A percentile compares a stretch with the other conserved stretches of the same genome.
Conservation (phyloP, 768 basidiomycete genomes). For the Pulveroboletus sp. region DNA sequence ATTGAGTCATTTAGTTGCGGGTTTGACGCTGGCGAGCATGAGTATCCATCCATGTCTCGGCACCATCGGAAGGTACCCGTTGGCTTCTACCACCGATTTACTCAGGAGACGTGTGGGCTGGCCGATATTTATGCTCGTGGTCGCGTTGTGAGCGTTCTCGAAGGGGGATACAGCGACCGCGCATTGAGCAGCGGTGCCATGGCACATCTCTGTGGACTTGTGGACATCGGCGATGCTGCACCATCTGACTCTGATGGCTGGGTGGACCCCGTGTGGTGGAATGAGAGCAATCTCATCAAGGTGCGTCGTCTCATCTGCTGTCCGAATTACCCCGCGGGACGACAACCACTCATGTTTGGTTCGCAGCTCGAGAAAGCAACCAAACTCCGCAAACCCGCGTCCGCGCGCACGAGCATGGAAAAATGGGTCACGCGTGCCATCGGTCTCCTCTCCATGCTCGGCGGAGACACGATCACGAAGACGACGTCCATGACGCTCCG, state of each 20-base stretch:
- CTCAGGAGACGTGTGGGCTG: constrained; percentile 62
- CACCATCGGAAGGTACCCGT: constrained; percentile 87
- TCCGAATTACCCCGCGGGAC: neutral
- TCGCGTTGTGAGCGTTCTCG: constrained; percentile 80
- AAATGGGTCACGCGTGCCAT: constrained; percentile 59
- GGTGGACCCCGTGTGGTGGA: constrained; percentile 63
- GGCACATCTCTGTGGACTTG: constrained; percentile 75
- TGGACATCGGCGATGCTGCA: constrained; percentile 9
- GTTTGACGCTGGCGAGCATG: constrained; percentile 93
- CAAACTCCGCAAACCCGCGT: constrained; percentile 52
- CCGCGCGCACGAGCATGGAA: constrained; percentile 33
- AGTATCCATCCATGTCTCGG: constrained; percentile 85
- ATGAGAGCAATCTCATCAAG: constrained; percentile 51
- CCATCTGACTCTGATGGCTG: neutral
- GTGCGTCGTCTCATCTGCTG: constrained; percentile 30
- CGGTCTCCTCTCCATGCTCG: constrained; percentile 15
- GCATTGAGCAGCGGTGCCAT: constrained; percentile 81
- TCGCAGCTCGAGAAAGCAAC: constrained; percentile 59
- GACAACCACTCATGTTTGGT: neutral
- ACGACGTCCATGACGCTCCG: constrained; percentile 46
- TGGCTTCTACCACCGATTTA: constrained; percentile 82
- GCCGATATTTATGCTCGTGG: constrained; percentile 64
- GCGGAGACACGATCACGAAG: neutral
- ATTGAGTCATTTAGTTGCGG: constrained; percentile 58
- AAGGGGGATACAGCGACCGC: constrained; percentile 92